phyloP scores from a whole-genome alignment of 176 grass and related monocot genomes.

The Saccharum officinarum region DNA sequence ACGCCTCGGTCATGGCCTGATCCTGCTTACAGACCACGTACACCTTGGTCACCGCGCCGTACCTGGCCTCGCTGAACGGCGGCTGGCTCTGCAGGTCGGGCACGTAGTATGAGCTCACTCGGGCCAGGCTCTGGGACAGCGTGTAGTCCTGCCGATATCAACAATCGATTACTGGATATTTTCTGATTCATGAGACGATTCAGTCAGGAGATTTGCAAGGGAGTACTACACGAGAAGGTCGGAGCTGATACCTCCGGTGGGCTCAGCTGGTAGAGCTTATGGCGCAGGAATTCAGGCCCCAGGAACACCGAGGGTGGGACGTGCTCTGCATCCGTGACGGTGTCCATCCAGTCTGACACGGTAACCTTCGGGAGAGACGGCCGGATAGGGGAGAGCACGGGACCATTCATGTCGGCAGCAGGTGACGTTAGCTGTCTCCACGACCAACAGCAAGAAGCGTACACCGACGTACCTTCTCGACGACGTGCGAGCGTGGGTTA shows the following conservation, averaged over 20 bases:
- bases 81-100: constrained; percentile 36
- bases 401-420: neutral
- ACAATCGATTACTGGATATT: no score
- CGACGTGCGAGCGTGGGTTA: neutral
- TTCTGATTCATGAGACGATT: neutral
- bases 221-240: neutral
- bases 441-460: neutral
- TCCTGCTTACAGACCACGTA: constrained; percentile 63
- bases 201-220: neutral
- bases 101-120: constrained; percentile 49
- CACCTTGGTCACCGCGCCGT: constrained; percentile 55
- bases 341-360: constrained; percentile 46
- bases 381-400: neutral
- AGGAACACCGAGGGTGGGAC: constrained; percentile 36
- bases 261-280: constrained; percentile 47
- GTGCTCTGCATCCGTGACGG: neutral
- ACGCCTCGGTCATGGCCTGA: constrained; percentile 7
- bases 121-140: constrained; percentile 46
- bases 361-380: neutral
- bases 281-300: constrained; percentile 51
- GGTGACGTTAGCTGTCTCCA: no score
- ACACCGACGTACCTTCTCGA: constrained; percentile 16
- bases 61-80: constrained; percentile 47
- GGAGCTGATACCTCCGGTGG: constrained; percentile 32
- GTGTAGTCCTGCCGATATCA: constrained; percentile 43